Conservation (phyloP, 2,329 filamentous ascomycete species). For the Cadophora sp. region DNA sequence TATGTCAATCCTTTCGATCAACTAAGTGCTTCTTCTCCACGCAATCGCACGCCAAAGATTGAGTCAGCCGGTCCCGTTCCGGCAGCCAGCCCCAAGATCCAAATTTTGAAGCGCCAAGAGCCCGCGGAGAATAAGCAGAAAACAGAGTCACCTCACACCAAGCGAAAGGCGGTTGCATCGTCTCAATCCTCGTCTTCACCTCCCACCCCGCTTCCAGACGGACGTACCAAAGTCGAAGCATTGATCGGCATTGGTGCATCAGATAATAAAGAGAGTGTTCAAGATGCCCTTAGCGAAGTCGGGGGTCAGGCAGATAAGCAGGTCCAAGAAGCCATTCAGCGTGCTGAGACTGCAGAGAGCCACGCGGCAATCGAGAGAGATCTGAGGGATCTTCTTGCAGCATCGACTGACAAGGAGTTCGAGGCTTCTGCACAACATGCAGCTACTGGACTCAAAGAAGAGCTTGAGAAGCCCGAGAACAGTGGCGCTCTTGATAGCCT, state of each 20-base stretch:
- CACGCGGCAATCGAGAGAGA: slow-evolving; percentile 57
- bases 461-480: slow-evolving; percentile 61
- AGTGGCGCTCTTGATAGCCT: slow-evolving; percentile 60
- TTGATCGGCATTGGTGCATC: slow-evolving; percentile 43
- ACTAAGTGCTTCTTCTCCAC: slow-evolving; percentile 69
- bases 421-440: slow-evolving; percentile 55
- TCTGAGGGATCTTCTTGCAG: slow-evolving; percentile 55
- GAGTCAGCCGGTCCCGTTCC: slow-evolving; percentile 43
- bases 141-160: slow-evolving; percentile 37
- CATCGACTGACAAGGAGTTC: slow-evolving; percentile 60
- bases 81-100: slow-evolving; percentile 45
- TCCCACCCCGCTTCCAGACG: slow-evolving; percentile 41
- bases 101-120: slow-evolving; percentile 44
- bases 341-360: slow-evolving; percentile 53
- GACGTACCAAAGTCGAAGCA: slow-evolving; percentile 47
- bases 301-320: slow-evolving; percentile 64
- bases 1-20: slow-evolving; percentile 78
- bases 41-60: slow-evolving; percentile 60
- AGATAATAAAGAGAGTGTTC: slow-evolving; percentile 67
- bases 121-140: slow-evolving; percentile 41
- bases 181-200: slow-evolving; percentile 36
- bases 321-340: slow-evolving; percentile 68
- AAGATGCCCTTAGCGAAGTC: slow-evolving; percentile 71
- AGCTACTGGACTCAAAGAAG: slow-evolving; percentile 57
- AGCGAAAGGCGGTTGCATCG: slow-evolving; percentile 39